phyloP scores from a whole-genome alignment of 441 rosid genomes.

The Isatis lusitanica region DNA sequence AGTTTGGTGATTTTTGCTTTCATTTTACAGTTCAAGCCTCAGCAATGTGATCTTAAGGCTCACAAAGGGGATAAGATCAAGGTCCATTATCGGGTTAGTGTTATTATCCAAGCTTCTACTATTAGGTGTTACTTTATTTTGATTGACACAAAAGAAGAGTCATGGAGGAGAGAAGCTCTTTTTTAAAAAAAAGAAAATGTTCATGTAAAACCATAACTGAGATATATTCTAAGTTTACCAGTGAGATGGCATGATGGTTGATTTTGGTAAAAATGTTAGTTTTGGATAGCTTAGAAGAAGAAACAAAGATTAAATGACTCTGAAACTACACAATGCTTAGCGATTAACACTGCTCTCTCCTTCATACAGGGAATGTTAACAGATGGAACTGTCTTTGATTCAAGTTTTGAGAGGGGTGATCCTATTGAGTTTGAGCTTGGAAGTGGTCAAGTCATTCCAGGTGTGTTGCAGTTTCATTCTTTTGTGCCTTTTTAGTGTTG shows the following conservation, averaged over 20 bases:
- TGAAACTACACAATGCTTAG: neutral
- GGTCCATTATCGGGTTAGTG: conserved; percentile 83
- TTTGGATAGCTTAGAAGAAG: too few relatives aligned
- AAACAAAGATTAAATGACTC: neutral
- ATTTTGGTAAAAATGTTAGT: too few relatives aligned
- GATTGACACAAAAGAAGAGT: neutral
- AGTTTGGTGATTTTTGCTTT: neutral
- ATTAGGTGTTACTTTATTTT: neutral
- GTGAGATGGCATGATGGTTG: neutral
- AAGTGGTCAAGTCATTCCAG: conserved; percentile 89
- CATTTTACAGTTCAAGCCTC: conserved; percentile 64
- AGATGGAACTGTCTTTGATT: conserved; percentile 89
- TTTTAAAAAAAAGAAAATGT: too few relatives aligned
- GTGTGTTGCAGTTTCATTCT: conserved; percentile 35
- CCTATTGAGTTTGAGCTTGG: conserved; percentile 95
- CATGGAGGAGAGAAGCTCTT: neutral
- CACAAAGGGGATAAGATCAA: conserved; percentile 85
- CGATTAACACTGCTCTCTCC: neutral
- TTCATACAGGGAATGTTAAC: conserved; percentile 75
- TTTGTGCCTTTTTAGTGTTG: neutral
- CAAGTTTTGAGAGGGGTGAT: conserved; percentile 93
- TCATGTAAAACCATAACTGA: neutral
- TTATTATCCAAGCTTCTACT: conserved; percentile 3
- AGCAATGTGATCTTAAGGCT: conserved; percentile 76
- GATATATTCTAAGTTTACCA: too few relatives aligned